Conservation (phyloP, 345 rosid species). For the Microcos paniculata region DNA sequence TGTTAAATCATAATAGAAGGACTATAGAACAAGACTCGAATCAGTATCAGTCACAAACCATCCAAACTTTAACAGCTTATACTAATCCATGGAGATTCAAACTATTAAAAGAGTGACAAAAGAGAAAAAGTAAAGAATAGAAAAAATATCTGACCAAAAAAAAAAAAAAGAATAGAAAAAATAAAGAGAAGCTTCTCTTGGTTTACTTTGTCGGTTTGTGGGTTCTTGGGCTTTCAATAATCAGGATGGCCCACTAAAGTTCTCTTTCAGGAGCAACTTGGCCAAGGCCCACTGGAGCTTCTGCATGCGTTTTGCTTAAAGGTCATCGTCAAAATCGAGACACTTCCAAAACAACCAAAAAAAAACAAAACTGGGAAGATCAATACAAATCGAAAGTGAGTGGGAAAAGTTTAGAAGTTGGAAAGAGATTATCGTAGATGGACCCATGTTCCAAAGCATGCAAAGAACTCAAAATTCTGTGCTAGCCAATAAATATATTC, state of each 20-base stretch:
- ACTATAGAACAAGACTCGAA: too few species aligned
- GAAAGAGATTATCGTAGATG: not conserved
- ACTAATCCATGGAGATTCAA: too few species aligned
- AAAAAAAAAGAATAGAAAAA: too few species aligned
- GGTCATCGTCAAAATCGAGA: not conserved
- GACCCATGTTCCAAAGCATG: conserved; percentile 7
- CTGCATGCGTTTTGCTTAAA: conserved; percentile 36
- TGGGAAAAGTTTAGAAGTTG: too few species aligned
- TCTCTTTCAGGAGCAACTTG: conserved; percentile 26
- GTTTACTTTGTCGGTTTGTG: not conserved
- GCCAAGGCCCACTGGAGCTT: conserved; percentile 24
- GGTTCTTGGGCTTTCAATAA: conserved; percentile 21
- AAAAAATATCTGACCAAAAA: too few species aligned
- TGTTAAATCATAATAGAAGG: too few species aligned
- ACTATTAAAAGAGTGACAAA: too few species aligned
- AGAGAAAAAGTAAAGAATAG: too few species aligned
- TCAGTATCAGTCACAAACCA: too few species aligned
- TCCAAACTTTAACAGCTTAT: too few species aligned
- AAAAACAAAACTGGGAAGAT: too few species aligned
- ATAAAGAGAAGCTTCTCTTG: not conserved
- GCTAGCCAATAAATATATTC: not conserved
- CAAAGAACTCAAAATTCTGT: not conserved
- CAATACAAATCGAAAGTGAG: not conserved
- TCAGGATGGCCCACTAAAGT: conserved; percentile 24
- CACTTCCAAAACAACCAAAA: too few species aligned